phyloP scores from a whole-genome alignment of 2,329 filamentous ascomycete species.

The Trichoderma koningiopsis region DNA sequence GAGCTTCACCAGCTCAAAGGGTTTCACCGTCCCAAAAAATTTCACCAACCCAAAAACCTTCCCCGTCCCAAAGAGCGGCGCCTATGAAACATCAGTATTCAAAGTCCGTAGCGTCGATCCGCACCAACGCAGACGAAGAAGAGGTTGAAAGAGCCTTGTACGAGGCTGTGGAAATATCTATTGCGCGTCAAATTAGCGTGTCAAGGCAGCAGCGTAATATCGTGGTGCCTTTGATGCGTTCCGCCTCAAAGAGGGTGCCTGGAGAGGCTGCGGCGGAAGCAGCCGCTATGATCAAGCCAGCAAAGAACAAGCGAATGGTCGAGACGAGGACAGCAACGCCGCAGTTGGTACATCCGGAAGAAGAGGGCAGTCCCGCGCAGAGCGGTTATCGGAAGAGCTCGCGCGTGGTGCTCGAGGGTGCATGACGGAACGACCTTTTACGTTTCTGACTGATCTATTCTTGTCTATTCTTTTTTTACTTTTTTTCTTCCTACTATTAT shows the following conservation, averaged over 20 bases:
- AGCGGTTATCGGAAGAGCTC: conserved; percentile 55
- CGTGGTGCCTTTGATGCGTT: conserved; percentile 55
- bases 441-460: conserved; percentile 17
- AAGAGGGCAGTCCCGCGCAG: conserved; percentile 36
- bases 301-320: conserved; percentile 35
- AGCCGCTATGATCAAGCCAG: conserved; percentile 2
- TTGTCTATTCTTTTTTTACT: not conserved
- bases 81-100: not conserved
- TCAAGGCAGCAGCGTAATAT: conserved; percentile 63
- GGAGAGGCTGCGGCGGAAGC: conserved; percentile 11
- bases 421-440: conserved; percentile 23
- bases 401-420: conserved; percentile 54
- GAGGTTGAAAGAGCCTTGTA: conserved; percentile 38
- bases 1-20: not conserved
- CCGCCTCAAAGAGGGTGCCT: conserved; percentile 30
- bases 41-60: not conserved
- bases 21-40: not conserved
- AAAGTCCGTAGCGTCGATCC: not conserved
- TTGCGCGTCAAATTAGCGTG: conserved; percentile 68
- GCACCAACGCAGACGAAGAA: conserved; percentile 22
- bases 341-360: conserved; percentile 46
- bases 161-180: conserved; percentile 65
- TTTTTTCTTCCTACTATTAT: not conserved
- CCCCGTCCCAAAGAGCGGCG: not conserved
- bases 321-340: conserved; percentile 49